Percentiles rank a stretch among this genome's conserved stretches.
phyloP scores from a whole-genome alignment of 2,329 filamentous ascomycete species.

The Fusarium haematococcum region DNA sequence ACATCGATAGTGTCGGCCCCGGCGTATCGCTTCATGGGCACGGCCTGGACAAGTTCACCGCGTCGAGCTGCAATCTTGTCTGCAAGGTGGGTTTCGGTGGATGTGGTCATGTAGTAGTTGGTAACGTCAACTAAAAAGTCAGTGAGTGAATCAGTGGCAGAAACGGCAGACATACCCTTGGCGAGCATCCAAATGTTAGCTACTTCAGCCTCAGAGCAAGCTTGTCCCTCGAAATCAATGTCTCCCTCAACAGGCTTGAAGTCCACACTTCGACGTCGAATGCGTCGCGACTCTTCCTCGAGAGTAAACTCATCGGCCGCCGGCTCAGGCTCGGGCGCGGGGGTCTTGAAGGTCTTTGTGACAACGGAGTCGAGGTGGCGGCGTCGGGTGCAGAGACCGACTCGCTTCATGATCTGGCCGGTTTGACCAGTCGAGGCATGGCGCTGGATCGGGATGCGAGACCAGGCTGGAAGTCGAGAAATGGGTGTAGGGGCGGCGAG shows the following conservation, averaged over 20 bases:
- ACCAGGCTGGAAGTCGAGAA: conserved; percentile 47
- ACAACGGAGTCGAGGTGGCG: background rate
- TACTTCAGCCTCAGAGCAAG: conserved; percentile 17
- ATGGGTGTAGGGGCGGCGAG: conserved; percentile 34
- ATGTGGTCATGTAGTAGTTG: conserved; percentile 37
- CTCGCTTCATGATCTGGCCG: conserved; percentile 50
- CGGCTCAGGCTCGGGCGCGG: background rate
- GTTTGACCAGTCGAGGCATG: conserved; percentile 38
- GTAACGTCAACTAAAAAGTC: conserved; percentile 43
- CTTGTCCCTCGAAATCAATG: conserved; percentile 5
- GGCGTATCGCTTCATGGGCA: conserved; percentile 47
- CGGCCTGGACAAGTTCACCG: conserved; percentile 23
- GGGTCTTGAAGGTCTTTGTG: background rate
- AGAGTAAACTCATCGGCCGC: conserved; percentile 12
- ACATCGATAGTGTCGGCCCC: conserved; percentile 24
- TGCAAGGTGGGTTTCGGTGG: conserved; percentile 16
- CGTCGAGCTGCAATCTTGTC: conserved; percentile 19
- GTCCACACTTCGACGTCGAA: conserved; percentile 9
- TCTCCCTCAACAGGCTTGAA: conserved; percentile 3
- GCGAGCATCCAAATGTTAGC: conserved; percentile 41
- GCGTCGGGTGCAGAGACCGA: conserved; percentile 29
- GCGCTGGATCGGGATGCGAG: conserved; percentile 45
- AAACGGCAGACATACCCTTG: conserved; percentile 42
- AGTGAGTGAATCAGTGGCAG: conserved; percentile 10
- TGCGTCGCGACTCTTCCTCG: conserved; percentile 20